phyloP scores from a whole-genome alignment of 495 filamentous ascomycete species.

The Thozetella sp. region DNA sequence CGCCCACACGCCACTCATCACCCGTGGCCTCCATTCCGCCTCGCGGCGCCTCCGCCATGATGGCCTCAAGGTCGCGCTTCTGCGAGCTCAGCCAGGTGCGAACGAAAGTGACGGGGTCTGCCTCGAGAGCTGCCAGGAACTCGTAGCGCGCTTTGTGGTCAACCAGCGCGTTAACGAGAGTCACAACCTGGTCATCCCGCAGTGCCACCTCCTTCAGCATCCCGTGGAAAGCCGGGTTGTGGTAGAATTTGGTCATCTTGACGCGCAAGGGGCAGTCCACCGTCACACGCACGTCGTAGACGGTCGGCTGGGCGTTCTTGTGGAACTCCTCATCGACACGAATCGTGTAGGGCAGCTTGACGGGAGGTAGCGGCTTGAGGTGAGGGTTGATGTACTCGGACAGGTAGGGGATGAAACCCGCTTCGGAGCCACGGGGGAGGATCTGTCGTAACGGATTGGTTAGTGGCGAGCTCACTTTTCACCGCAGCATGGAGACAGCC shows the following conservation, averaged over 20 bases:
- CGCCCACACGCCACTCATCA: conserved; percentile 59
- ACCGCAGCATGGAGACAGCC: no score
- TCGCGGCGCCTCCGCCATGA: conserved; percentile 77
- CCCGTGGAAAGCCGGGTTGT: conserved; percentile 55
- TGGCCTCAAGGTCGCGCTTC: conserved; percentile 85
- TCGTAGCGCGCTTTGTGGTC: conserved; percentile 82
- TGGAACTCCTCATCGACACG: conserved; percentile 89
- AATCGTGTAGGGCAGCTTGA: conserved; percentile 89
- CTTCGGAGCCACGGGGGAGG: conserved; percentile 65
- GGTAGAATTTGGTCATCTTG: conserved; percentile 62
- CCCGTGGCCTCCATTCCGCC: conserved; percentile 63
- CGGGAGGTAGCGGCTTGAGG: conserved; percentile 76
- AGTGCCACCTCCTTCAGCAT: conserved; percentile 69
- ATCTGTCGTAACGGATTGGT: conserved; percentile 56
- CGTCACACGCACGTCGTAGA: conserved; percentile 87
- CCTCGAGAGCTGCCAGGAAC: conserved; percentile 74
- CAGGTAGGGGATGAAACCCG: conserved; percentile 87
- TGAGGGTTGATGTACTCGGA: conserved; percentile 75
- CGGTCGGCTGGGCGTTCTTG: conserved; percentile 62
- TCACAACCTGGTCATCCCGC: conserved; percentile 82
- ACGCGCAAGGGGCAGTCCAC: conserved; percentile 81
- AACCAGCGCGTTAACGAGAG: conserved; percentile 74
- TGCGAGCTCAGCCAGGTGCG: conserved; percentile 84
- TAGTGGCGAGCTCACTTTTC: no score
- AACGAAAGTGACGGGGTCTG: conserved; percentile 82